Evolutionary conservation across 495 filamentous ascomycete genomes (phyloP).

Genomic region (Thermochaetoides thermophila): DNA sequence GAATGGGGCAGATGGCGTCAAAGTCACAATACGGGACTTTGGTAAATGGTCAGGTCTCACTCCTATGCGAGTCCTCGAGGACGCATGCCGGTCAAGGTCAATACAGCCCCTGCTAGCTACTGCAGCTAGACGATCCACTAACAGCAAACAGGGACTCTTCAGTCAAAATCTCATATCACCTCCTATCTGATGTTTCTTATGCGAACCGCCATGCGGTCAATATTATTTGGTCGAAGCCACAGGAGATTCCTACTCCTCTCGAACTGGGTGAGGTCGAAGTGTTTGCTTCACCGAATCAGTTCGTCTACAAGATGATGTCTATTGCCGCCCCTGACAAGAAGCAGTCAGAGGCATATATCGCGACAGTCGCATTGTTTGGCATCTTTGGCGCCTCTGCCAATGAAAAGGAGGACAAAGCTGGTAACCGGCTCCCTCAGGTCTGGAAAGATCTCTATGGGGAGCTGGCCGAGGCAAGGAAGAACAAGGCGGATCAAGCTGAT

Average conservation of each 20-base stretch:
- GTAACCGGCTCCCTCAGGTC: conserved; percentile 55
- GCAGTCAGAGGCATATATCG: conserved; percentile 78
- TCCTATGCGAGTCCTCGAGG: conserved; percentile 63
- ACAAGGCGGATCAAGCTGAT: conserved; percentile 52
- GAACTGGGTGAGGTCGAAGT: conserved; percentile 30
- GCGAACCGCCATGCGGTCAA: conserved; percentile 58
- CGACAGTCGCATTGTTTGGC: conserved; percentile 66
- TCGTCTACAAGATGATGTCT: conserved; percentile 52
- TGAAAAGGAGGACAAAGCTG: conserved; percentile 79
- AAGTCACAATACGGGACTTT: conserved; percentile 61
- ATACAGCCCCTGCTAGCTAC: conserved; percentile 7
- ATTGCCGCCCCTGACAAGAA: conserved; percentile 59
- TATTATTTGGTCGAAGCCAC: conserved; percentile 67
- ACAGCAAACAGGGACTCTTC: conserved; percentile 42
- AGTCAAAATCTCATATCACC: conserved; percentile 46
- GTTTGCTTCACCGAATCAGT: conserved; percentile 24
- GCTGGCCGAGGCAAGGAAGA: conserved; percentile 52
- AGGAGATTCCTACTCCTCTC: conserved; percentile 36
- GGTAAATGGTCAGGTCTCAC: conserved; percentile 60
- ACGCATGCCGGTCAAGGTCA: conserved; percentile 71
- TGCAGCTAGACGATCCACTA: conserved; percentile 6
- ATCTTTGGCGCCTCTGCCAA: conserved; percentile 61
- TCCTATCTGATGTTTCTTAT: conserved; percentile 56
- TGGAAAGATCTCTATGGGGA: conserved; percentile 85
- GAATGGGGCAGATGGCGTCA: conserved; percentile 33